phyloP scores from a whole-genome alignment of 169 alveolate genomes.

The Plasmodium gaboni region DNA sequence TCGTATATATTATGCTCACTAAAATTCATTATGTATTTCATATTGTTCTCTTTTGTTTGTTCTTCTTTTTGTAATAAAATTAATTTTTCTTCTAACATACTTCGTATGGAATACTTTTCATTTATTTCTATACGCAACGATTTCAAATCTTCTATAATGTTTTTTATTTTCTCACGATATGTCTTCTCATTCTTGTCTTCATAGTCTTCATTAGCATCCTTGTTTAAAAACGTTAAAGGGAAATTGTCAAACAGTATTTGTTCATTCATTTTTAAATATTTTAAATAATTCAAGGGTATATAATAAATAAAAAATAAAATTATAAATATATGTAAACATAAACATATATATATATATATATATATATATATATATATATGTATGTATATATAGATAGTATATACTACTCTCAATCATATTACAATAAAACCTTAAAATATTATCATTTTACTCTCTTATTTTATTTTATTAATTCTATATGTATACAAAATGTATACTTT shows the following conservation, averaged over 20 bases:
- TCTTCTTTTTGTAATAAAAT: slow-evolving; percentile 57
- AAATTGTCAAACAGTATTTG: slow-evolving; percentile 64
- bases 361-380: too few species aligned
- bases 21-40: slow-evolving; percentile 46
- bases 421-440: too few species aligned
- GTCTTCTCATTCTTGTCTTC: slow-evolving; percentile 48
- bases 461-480: too few species aligned
- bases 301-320: too few species aligned
- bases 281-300: too few species aligned
- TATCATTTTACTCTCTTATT: too few species aligned
- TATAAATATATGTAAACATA: too few species aligned
- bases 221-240: slow-evolving; percentile 59
- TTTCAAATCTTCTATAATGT: slow-evolving; percentile 34
- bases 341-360: too few species aligned
- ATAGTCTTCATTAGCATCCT: slow-evolving; percentile 16
- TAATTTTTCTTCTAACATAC: slow-evolving; percentile 46
- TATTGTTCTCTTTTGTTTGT: slow-evolving; percentile 42
- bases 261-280: slow-evolving; percentile 14
- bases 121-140: slow-evolving; percentile 47
- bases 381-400: too few species aligned
- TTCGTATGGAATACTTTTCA: slow-evolving; percentile 50
- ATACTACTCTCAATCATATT: too few species aligned
- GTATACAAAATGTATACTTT: too few species aligned
- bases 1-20: slow-evolving; percentile 57
- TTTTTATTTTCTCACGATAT: slow-evolving; percentile 41